Evolutionary conservation across 495 filamentous ascomycete species (phyloP), one percentile per base, ranked within the genome.

Genomic region (Tuber microsphaerosporum): DNA sequence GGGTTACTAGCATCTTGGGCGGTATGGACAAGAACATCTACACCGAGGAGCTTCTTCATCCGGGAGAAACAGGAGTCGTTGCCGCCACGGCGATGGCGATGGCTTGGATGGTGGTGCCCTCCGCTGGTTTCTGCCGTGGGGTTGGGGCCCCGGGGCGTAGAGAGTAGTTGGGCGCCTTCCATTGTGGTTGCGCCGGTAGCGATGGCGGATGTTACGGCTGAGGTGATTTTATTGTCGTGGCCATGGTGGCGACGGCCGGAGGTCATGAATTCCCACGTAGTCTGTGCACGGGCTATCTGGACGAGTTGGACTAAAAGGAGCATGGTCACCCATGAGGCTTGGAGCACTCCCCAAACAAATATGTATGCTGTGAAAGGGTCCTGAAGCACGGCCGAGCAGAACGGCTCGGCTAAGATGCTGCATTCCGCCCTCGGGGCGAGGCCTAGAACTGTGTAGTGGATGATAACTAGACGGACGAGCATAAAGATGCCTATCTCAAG

Each of bases 241-340:
- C 74, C 70, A 70, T 87, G 83, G 71, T 85, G 84, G 75, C 87
- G 85, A 73, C 41, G 69, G 42, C 93, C 86, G 69, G 92, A 90
- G 73, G 89, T 87, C 94, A 98, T 97, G 78, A 92, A 95, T 82
- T 99, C 95, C 85, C 91, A 98, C 0, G 95, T 99, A 12, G 95
- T 99, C 86, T 94, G 90, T 68, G 94, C 95, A 71, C 93, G 89
- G 1, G 93, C 90, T 61, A 99, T 89, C 81, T 98, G 95, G 17
- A 97, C 86, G 48, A 97, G 89, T 82, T 99, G 95, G 14, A 97
- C 94, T 72, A 91, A 88, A 79, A 97, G 89, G 41, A 99, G 90
- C 94, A 98, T 98, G 4, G 93, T 90, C 17, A 98, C 91, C 95
- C 95, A 99, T 61, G 91, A 90, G 68, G 97, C 87, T 84, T 99